These are phyloP conservation scores for Penicillium turbatum DNA, from an alignment of 495 filamentous ascomycete genomes.

Conservation along the genomic window DNA sequence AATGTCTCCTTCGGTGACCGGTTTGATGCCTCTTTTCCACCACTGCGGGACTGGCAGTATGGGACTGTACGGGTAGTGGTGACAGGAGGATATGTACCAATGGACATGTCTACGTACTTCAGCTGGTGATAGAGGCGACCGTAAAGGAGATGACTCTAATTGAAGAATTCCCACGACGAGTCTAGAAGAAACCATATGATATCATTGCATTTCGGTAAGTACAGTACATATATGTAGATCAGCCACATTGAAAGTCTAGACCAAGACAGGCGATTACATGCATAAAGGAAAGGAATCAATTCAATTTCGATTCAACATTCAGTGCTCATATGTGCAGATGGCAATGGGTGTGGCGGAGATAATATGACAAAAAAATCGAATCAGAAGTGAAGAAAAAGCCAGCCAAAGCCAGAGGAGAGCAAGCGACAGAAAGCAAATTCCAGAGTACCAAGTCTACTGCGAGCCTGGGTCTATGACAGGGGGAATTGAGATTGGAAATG, in stretches of 20 bases:
- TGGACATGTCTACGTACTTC: too few species aligned
- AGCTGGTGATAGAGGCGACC: too few species aligned
- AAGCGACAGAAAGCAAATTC: constrained; percentile 7
- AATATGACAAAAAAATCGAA: constrained; percentile 10
- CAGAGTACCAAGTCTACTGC: constrained; percentile 19
- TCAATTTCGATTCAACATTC: constrained; percentile 10
- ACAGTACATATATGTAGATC: neutral
- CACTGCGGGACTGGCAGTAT: too few species aligned
- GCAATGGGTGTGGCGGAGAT: constrained; percentile 4
- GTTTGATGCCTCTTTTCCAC: too few species aligned
- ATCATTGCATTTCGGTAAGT: too few species aligned
- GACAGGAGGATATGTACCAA: too few species aligned
- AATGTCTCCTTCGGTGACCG: too few species aligned
- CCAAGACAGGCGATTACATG: neutral
- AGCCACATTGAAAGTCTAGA: constrained; percentile 2
- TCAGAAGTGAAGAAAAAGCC: constrained; percentile 3
- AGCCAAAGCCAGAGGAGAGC: constrained; percentile 10
- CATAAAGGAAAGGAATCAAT: constrained; percentile 1
- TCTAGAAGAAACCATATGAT: too few species aligned
- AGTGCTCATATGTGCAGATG: constrained; percentile 19
- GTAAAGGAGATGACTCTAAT: too few species aligned
- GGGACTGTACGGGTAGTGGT: too few species aligned
- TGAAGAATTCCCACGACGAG: too few species aligned
- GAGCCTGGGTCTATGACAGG: constrained; percentile 18
- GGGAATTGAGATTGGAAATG: neutral